Percentiles rank a stretch among this genome's conserved stretches.
Conservation (phyloP, 768 basidiomycete species). For the Gloeopeniophorella convolvens region DNA sequence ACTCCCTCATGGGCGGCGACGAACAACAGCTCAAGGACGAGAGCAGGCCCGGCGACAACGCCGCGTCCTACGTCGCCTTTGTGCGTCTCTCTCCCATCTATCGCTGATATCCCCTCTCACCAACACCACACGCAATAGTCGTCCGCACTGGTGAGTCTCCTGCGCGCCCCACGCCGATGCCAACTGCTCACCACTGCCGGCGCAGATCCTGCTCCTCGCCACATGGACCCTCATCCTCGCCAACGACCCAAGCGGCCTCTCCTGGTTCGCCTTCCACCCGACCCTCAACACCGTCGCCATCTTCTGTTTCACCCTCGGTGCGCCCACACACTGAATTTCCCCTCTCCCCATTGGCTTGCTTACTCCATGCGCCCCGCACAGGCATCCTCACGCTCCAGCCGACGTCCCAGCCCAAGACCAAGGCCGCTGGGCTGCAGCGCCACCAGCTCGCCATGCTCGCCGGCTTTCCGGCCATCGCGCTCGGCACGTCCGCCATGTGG, state of each 20-base stretch:
- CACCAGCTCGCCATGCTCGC: conserved; percentile 61
- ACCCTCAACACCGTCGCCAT: conserved; percentile 53
- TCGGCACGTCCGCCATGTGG: conserved; percentile 57
- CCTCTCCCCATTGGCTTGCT: neutral
- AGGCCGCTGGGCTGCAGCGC: conserved; percentile 57
- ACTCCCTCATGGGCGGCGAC: conserved; percentile 18
- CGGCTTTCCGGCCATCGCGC: conserved; percentile 49
- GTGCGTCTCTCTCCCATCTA: conserved; percentile 28
- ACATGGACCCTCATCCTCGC: conserved; percentile 43
- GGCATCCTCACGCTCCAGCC: conserved; percentile 74
- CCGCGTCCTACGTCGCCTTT: conserved; percentile 30
- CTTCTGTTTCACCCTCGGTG: conserved; percentile 56
- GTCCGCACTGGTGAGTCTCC: conserved; percentile 8
- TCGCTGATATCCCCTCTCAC: neutral
- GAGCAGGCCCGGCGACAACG: conserved; percentile 32
- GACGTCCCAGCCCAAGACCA: conserved; percentile 57
- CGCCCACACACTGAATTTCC: no score
- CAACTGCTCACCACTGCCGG: neutral
- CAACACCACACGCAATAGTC: conserved; percentile 9
- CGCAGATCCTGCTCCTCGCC: conserved; percentile 17
- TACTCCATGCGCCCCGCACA: conserved; percentile 24
- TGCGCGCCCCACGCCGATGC: neutral
- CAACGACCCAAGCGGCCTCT: conserved; percentile 38
- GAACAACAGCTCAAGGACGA: conserved; percentile 30
- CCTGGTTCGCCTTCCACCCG: conserved; percentile 68